These are phyloP conservation scores for Arctostaphylos glauca DNA, from an alignment of 148 eudicot species.

Conservation along the genomic window DNA sequence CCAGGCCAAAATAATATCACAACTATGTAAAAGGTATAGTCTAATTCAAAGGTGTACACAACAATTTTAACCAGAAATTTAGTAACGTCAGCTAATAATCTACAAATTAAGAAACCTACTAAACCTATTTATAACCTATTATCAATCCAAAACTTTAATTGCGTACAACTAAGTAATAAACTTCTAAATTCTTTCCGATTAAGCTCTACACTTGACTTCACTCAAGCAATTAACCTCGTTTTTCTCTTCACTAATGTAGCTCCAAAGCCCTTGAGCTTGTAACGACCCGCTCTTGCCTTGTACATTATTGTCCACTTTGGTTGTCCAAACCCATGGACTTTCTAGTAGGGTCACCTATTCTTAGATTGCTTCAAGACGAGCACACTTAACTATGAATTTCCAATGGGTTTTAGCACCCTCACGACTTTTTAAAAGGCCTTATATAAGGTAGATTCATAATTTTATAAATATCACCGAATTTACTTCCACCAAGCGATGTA, in stretches of 20 bases:
- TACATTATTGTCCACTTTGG: no score
- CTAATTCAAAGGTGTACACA: not conserved
- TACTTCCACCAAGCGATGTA: no score
- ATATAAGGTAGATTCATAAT: no score
- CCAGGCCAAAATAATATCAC: not conserved
- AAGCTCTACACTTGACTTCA: not conserved
- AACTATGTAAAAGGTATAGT: not conserved
- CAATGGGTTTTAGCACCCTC: no score
- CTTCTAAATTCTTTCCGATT: no score
- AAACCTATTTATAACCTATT: not conserved
- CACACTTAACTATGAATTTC: no score
- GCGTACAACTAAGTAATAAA: not conserved
- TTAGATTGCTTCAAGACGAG: no score
- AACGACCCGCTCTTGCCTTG: no score
- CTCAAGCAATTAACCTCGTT: not conserved
- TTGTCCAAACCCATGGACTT: no score
- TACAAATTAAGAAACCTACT: not conserved
- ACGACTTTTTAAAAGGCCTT: no score
- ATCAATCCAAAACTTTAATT: not conserved
- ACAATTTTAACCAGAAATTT: not conserved
- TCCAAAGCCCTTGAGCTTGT: not conserved
- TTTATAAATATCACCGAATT: no score
- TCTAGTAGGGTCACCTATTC: no score
- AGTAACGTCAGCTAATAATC: not conserved
- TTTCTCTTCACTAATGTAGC: not conserved